These are phyloP conservation scores for Moelleriella libera DNA, from an alignment of 2,329 filamentous ascomycete species.

Conservation along the genomic window DNA sequence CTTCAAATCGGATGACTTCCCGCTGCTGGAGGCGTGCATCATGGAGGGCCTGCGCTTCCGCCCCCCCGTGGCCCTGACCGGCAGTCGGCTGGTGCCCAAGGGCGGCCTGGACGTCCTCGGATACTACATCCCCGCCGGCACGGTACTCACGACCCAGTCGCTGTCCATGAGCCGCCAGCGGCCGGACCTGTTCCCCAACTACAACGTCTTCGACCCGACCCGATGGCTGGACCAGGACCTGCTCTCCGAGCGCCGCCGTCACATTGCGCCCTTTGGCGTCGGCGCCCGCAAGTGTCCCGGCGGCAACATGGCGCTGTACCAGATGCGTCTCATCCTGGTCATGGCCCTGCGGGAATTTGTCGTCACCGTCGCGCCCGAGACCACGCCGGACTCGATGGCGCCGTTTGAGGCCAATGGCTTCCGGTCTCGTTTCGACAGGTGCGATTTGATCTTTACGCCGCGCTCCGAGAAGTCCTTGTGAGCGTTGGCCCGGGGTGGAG, in stretches of 20 bases:
- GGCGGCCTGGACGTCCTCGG: constrained; percentile 7
- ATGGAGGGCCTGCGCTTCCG: constrained; percentile 8
- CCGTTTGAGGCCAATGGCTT: constrained; percentile 9
- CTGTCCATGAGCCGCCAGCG: constrained; percentile 8
- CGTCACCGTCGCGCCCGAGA: constrained; percentile 6
- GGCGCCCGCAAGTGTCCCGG: constrained; percentile 7
- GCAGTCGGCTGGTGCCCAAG: constrained; percentile 6
- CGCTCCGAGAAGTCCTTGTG: not conserved
- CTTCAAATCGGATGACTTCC: constrained; percentile 1
- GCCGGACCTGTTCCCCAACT: constrained; percentile 8
- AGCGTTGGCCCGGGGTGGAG: not conserved
- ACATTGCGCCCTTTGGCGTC: constrained; percentile 4
- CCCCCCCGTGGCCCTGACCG: constrained; percentile 7
- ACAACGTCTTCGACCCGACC: constrained; percentile 6
- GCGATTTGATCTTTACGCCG: constrained; percentile 6
- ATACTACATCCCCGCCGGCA: constrained; percentile 6
- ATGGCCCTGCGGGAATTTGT: constrained; percentile 2
- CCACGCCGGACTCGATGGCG: constrained; percentile 6
- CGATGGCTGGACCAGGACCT: constrained; percentile 5
- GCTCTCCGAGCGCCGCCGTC: constrained; percentile 3
- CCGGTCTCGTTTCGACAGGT: constrained; percentile 6
- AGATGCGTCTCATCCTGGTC: constrained; percentile 7
- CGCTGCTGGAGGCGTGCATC: constrained; percentile 7
- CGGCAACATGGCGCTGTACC: constrained; percentile 6
- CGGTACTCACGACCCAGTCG: constrained; percentile 8